Conservation (phyloP, 2,329 filamentous ascomycete genomes). For the Periglandula ipomoeae region DNA sequence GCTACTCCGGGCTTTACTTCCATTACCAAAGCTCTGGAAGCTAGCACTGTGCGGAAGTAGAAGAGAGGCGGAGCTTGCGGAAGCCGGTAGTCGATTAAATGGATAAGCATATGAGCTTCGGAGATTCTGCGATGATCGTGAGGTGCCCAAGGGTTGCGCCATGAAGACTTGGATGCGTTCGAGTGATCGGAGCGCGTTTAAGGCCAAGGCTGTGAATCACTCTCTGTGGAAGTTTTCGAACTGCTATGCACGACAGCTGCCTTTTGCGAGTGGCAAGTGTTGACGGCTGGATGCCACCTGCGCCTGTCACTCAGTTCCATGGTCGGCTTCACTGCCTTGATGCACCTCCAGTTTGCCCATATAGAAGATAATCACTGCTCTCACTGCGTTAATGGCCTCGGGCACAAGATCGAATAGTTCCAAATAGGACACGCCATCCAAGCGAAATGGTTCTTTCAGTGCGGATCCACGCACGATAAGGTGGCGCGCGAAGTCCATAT, state of each 20-base stretch:
- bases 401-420: too few species aligned
- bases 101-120: slow-evolving; percentile 9
- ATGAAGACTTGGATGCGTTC: slow-evolving; percentile 3
- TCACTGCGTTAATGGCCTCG: too few species aligned
- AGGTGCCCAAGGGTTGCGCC: slow-evolving; percentile 16
- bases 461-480: too few species aligned
- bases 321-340: too few species aligned
- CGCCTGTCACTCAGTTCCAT: too few species aligned
- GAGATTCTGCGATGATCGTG: slow-evolving; percentile 13
- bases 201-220: neutral
- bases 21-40: slow-evolving; percentile 15
- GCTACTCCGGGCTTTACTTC: slow-evolving; percentile 29
- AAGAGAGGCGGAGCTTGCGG: slow-evolving; percentile 19
- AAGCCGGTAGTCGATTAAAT: slow-evolving; percentile 12
- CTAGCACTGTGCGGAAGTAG: slow-evolving; percentile 17
- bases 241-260: neutral
- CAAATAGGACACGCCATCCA: too few species aligned
- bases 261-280: neutral
- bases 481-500: too few species aligned
- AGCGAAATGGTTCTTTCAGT: too few species aligned
- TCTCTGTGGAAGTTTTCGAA: neutral
- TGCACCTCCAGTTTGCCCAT: neutral
- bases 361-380: too few species aligned
- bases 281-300: slow-evolving; percentile 1
- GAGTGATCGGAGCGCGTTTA: neutral